Percentiles rank a stretch among this genome's conserved stretches.
Conservation (phyloP, 306 rosid species). For the Abrus pulchellus region DNA sequence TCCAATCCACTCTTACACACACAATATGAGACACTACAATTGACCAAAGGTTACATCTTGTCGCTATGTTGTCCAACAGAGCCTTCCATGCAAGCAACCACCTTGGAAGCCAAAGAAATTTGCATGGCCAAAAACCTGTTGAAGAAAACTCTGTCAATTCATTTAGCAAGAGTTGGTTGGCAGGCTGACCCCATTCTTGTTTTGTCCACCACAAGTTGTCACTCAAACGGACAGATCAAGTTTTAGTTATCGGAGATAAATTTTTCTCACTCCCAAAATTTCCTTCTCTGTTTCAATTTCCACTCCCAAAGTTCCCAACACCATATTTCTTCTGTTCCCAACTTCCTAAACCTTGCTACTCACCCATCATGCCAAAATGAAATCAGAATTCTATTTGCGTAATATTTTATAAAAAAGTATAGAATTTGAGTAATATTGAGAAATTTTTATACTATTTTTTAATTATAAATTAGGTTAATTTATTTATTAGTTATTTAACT, state of each 20-base stretch:
- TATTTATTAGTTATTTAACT: too few relatives aligned
- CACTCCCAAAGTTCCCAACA: neutral
- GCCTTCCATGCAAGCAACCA: neutral
- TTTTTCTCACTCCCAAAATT: neutral
- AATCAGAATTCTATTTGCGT: neutral
- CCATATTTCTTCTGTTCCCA: neutral
- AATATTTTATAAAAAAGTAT: neutral
- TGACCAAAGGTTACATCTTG: neutral
- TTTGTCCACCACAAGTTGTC: neutral
- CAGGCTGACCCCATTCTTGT: neutral
- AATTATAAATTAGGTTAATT: too few relatives aligned
- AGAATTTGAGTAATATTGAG: too few relatives aligned
- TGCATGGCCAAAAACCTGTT: neutral
- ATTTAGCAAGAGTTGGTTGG: neutral
- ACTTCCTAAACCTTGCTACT: too few relatives aligned
- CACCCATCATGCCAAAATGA: neutral
- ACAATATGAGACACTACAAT: neutral
- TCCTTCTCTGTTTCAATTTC: neutral
- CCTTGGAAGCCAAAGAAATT: neutral
- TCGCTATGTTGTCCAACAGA: constrained; percentile 6
- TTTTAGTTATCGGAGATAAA: neutral
- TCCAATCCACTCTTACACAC: too few relatives aligned
- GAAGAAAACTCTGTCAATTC: neutral
- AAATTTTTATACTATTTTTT: too few relatives aligned
- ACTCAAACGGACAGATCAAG: neutral